These are phyloP conservation scores for Ganoderma multipileum DNA, from an alignment of 1,284 basidiomycete genomes.

Conservation along the genomic window DNA sequence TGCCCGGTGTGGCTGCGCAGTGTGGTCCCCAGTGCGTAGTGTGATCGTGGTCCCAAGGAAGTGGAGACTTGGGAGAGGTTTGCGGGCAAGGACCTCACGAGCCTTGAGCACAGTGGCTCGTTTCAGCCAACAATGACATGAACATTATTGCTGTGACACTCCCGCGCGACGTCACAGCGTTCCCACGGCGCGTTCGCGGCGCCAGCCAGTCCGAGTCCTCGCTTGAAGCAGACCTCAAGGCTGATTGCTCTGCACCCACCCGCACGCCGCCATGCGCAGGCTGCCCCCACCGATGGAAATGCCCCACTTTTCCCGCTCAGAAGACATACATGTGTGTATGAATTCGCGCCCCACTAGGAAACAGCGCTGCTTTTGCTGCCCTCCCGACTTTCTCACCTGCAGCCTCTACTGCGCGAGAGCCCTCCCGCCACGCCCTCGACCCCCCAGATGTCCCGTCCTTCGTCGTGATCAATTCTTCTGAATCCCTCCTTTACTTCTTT, in stretches of 20 bases:
- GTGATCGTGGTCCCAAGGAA: neutral
- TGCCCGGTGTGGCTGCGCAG: slow-evolving; percentile 4
- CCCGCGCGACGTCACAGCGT: neutral
- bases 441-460: slow-evolving; percentile 7
- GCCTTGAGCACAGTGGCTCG: no score
- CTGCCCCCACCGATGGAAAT: neutral
- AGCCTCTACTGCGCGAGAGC: neutral
- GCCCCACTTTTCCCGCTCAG: neutral
- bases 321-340: neutral
- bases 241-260: neutral
- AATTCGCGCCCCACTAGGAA: slow-evolving; percentile 5
- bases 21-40: no score
- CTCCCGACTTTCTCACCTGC: neutral
- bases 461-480: slow-evolving; percentile 4
- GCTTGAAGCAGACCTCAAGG: neutral
- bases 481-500: slow-evolving; percentile 15
- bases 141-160: neutral
- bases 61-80: neutral
- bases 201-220: no score
- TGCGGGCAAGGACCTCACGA: neutral
- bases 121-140: no score
- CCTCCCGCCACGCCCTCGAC: slow-evolving; percentile 9
- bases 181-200: neutral
- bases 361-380: slow-evolving; percentile 1
- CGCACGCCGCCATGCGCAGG: neutral